Evolutionary conservation across 768 basidiomycete genomes (phyloP).

Genomic region (Thelephora aurantiotincta): DNA sequence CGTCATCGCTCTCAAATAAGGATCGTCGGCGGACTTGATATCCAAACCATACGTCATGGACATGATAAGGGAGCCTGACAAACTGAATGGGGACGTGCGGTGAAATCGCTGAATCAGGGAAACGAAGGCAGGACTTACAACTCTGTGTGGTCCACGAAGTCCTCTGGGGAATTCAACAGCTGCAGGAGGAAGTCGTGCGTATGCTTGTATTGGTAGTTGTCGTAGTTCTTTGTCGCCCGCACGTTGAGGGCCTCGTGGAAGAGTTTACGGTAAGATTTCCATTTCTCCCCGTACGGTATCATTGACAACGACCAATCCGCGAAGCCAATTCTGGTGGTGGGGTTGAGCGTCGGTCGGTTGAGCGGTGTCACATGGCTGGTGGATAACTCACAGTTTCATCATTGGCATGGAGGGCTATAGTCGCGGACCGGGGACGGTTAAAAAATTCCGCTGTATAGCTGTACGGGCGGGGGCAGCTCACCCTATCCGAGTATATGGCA

Average conservation of each 20-base stretch:
- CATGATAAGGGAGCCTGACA: neutral
- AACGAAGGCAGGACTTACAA: neutral
- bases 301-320: neutral
- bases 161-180: slow-evolving; percentile 2
- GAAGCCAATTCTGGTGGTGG: neutral
- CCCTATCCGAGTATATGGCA: too few relatives aligned
- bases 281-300: neutral
- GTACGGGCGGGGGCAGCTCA: too few relatives aligned
- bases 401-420: neutral
- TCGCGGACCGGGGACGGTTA: too few relatives aligned
- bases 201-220: neutral
- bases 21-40: neutral
- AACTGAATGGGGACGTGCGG: neutral
- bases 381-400: neutral
- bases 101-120: too few relatives aligned
- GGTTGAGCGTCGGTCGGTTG: too few relatives aligned
- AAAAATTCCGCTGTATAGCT: too few relatives aligned
- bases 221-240: neutral
- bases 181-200: slow-evolving; percentile 3
- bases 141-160: slow-evolving; percentile 2
- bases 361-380: neutral
- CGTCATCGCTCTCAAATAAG: slow-evolving; percentile 4
- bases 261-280: neutral
- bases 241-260: neutral
- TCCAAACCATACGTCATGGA: slow-evolving; percentile 4